Evolutionary conservation across 129 eudicot species (phyloP).

Genomic region (Flaveria brownii): DNA sequence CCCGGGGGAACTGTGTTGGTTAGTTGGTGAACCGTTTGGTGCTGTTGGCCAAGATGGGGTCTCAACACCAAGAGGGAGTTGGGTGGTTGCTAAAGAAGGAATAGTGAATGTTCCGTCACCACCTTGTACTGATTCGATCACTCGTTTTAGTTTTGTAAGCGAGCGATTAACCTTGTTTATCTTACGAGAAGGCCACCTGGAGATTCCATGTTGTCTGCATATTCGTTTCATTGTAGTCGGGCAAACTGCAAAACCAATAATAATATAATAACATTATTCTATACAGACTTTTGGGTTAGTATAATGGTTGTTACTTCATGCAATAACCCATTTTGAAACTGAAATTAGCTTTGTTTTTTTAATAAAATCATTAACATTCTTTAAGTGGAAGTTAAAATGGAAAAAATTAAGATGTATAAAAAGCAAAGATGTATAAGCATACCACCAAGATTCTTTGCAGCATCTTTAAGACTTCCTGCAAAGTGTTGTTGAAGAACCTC

Average conservation of each 20-base stretch:
- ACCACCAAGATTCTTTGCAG: slow-evolving; percentile 96
- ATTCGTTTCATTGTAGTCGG: slow-evolving; percentile 98
- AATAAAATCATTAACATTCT: too few species aligned
- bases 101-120: slow-evolving; percentile 82
- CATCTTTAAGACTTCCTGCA: slow-evolving; percentile 94
- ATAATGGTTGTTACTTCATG: neutral
- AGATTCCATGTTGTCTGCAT: slow-evolving; percentile 93
- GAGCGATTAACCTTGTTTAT: slow-evolving; percentile 92
- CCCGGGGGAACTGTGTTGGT: slow-evolving; percentile 55
- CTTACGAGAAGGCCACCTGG: slow-evolving; percentile 98
- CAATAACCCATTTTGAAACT: neutral
- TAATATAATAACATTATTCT: slow-evolving; percentile 21
- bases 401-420: neutral
- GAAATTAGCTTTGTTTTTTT: neutral
- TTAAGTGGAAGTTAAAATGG: slow-evolving; percentile 1
- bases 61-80: slow-evolving; percentile 61
- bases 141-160: slow-evolving; percentile 83
- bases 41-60: slow-evolving; percentile 66
- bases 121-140: slow-evolving; percentile 94
- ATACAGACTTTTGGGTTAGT: neutral
- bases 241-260: slow-evolving; percentile 65
- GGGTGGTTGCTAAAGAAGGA: slow-evolving; percentile 60
- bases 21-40: slow-evolving; percentile 50
- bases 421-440: slow-evolving; percentile 32
- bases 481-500: slow-evolving; percentile 93